Evolutionary conservation across 768 basidiomycete genomes (phyloP).

Genomic region (Mycena chlorophos): DNA sequence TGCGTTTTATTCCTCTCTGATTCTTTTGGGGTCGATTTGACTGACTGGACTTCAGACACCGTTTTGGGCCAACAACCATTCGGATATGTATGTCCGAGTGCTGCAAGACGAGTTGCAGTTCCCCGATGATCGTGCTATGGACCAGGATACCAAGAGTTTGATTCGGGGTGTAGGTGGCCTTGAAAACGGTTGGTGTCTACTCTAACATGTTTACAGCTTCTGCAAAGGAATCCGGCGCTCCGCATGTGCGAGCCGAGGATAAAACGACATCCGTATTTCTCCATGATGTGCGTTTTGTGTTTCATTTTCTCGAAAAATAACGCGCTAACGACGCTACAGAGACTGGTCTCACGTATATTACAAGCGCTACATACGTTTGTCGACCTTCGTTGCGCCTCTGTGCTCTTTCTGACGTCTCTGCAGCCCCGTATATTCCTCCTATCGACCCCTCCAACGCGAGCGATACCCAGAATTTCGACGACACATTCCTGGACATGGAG

Average conservation of each 20-base stretch:
- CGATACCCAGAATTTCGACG: constrained; percentile 98
- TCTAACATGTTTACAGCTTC: constrained; percentile 53
- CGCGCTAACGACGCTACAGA: constrained; percentile 40
- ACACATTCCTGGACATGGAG: constrained; percentile 94
- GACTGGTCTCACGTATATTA: constrained; percentile 94
- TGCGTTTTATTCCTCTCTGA: constrained; percentile 43
- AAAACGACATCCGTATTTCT: too few species aligned
- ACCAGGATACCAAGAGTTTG: too few species aligned
- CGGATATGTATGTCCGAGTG: constrained; percentile 93
- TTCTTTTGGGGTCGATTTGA: constrained; percentile 16
- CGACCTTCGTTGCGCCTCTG: too few species aligned
- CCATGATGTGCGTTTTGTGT: constrained; percentile 70
- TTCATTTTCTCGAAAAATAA: constrained; percentile 14
- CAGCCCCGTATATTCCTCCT: constrained; percentile 90
- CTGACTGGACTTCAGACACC: constrained; percentile 61
- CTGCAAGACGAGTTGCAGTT: constrained; percentile 87
- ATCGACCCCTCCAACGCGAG: constrained; percentile 89
- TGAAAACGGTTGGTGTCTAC: constrained; percentile 60
- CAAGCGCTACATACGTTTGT: constrained; percentile 93
- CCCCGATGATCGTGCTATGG: constrained; percentile 87
- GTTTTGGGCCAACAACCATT: constrained; percentile 89
- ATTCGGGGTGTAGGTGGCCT: too few species aligned
- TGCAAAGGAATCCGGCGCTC: constrained; percentile 89
- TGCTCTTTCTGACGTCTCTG: too few species aligned
- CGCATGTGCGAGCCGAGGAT: too few species aligned